Conservation (phyloP, 2,329 filamentous ascomycete species). For the Cadophora malorum region DNA sequence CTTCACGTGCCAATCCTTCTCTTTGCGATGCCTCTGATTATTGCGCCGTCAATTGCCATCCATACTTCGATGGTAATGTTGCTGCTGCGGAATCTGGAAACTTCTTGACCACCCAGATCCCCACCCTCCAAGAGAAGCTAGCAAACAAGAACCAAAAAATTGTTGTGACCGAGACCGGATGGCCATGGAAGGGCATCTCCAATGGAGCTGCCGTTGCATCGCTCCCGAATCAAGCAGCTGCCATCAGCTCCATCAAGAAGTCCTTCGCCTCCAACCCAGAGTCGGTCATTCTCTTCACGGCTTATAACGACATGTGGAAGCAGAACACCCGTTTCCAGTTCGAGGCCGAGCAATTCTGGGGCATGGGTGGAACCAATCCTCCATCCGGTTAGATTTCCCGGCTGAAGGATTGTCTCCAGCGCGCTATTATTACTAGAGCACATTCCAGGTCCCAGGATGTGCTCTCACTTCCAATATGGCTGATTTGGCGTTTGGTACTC, state of each 20-base stretch:
- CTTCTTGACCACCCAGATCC: slow-evolving; percentile 67
- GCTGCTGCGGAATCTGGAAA: slow-evolving; percentile 65
- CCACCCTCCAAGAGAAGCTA: slow-evolving; percentile 51
- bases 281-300: slow-evolving; percentile 75
- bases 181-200: slow-evolving; percentile 72
- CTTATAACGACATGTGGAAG: slow-evolving; percentile 85
- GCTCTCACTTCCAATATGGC: background rate
- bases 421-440: background rate
- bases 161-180: slow-evolving; percentile 83
- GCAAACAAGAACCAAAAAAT: slow-evolving; percentile 60
- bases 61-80: slow-evolving; percentile 78
- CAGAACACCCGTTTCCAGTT: slow-evolving; percentile 64
- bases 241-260: slow-evolving; percentile 68
- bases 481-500: slow-evolving; percentile 27
- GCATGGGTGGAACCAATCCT: slow-evolving; percentile 53
- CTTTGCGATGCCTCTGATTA: slow-evolving; percentile 79
- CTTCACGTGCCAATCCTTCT: slow-evolving; percentile 67
- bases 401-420: background rate
- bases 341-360: slow-evolving; percentile 80
- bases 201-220: slow-evolving; percentile 76
- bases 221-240: slow-evolving; percentile 67
- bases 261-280: slow-evolving; percentile 58
- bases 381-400: slow-evolving; percentile 37
- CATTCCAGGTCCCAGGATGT: background rate
- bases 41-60: slow-evolving; percentile 81